phyloP scores from a whole-genome alignment of 495 filamentous ascomycete genomes.

The Lentithecium fluviatile region DNA sequence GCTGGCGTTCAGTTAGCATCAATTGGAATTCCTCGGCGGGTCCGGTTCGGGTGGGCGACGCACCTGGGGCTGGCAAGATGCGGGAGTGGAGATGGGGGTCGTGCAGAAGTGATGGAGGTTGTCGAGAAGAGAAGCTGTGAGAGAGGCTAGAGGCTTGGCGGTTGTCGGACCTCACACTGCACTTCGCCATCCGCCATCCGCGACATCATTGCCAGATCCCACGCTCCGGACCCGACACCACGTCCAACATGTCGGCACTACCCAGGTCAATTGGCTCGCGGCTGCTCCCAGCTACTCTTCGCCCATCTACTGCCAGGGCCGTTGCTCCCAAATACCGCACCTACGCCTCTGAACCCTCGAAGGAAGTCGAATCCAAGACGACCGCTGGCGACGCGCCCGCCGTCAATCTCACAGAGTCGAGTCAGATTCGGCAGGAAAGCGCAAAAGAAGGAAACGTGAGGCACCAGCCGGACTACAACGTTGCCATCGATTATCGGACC shows the following conservation, averaged over 20 bases:
- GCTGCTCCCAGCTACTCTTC: slow-evolving; percentile 16
- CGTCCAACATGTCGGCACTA: slow-evolving; percentile 31
- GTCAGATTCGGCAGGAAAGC: slow-evolving; percentile 55
- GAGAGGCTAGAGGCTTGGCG: slow-evolving; percentile 1
- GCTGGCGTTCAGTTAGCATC: slow-evolving; percentile 35
- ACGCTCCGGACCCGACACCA: not conserved
- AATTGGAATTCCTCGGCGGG: slow-evolving; percentile 5
- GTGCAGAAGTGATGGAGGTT: slow-evolving; percentile 7
- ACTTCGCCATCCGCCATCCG: slow-evolving; percentile 1
- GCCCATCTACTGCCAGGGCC: slow-evolving; percentile 13
- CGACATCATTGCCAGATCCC: slow-evolving; percentile 2
- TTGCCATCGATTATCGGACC: slow-evolving; percentile 73
- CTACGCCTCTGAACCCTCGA: slow-evolving; percentile 20
- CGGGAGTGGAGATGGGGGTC: slow-evolving; percentile 20
- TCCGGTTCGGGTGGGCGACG: not conserved
- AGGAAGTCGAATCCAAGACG: slow-evolving; percentile 25
- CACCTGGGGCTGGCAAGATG: slow-evolving; percentile 32
- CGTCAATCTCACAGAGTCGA: slow-evolving; percentile 40
- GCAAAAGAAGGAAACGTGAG: slow-evolving; percentile 52
- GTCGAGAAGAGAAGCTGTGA: slow-evolving; percentile 4
- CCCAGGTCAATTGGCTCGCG: slow-evolving; percentile 37
- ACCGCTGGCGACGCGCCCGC: slow-evolving; percentile 25
- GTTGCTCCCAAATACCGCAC: slow-evolving; percentile 17
- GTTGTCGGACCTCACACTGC: not conserved
- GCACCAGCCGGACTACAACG: slow-evolving; percentile 78